phyloP scores from a whole-genome alignment of 164 flowering plant species.

The Dillenia suffruticosa region DNA sequence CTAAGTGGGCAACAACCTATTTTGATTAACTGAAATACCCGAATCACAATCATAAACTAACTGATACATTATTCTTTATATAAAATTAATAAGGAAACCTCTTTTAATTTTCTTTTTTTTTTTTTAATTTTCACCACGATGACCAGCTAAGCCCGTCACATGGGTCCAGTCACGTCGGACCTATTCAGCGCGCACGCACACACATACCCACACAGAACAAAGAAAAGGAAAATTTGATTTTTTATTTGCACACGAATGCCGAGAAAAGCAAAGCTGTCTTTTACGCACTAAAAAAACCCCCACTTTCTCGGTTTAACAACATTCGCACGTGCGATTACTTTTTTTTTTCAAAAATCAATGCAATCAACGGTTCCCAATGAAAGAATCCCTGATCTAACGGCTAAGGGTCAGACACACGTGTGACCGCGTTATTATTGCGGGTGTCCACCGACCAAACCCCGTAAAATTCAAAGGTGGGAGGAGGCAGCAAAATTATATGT shows the following conservation, averaged over 20 bases:
- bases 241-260: slow-evolving; percentile 19
- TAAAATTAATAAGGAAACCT: too few relatives aligned
- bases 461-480: slow-evolving; percentile 10
- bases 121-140: slow-evolving; percentile 30
- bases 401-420: not conserved
- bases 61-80: too few relatives aligned
- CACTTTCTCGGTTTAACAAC: not conserved
- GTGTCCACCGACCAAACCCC: slow-evolving; percentile 18
- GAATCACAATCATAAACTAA: too few relatives aligned
- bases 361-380: too few relatives aligned
- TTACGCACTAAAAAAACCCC: slow-evolving; percentile 11
- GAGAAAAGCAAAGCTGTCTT: too few relatives aligned
- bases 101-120: too few relatives aligned
- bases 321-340: not conserved
- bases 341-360: not conserved
- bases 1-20: too few relatives aligned
- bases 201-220: not conserved
- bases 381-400: not conserved
- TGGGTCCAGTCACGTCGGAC: slow-evolving; percentile 20
- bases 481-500: not conserved
- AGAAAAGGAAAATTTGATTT: not conserved
- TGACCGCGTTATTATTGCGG: too few relatives aligned
- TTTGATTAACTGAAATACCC: too few relatives aligned
- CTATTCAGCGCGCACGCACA: slow-evolving; percentile 13
- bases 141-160: slow-evolving; percentile 42